These are phyloP conservation scores for Epichloe coenophiala DNA, from an alignment of 2,329 filamentous ascomycete species.

Conservation along the genomic window DNA sequence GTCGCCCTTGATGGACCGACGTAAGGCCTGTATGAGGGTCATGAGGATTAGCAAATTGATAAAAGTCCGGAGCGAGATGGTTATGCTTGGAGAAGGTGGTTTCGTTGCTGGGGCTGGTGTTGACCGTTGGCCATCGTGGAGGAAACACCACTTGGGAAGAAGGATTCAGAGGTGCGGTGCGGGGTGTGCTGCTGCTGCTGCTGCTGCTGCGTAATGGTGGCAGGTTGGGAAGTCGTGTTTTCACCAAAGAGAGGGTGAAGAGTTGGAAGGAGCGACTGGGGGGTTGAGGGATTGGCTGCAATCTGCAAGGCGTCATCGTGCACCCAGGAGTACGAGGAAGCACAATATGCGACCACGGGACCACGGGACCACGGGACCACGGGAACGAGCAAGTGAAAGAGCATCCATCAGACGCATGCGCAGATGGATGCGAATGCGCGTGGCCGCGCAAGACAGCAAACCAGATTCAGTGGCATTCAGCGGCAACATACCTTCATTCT, in stretches of 20 bases:
- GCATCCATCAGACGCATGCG: neutral
- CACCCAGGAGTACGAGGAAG: neutral
- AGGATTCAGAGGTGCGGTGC: neutral
- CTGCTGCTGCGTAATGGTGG: neutral
- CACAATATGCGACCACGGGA: constrained; percentile 1
- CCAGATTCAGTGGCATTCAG: neutral
- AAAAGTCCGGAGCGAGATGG: neutral
- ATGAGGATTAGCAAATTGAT: constrained; percentile 25
- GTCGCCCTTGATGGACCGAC: constrained; percentile 82
- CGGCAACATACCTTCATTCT: constrained; percentile 20
- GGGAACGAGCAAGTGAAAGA: neutral
- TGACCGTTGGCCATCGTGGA: neutral
- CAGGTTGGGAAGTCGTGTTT: neutral
- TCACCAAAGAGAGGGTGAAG: constrained; percentile 2
- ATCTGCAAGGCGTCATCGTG: neutral
- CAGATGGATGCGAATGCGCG: neutral
- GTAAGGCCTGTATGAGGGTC: constrained; percentile 51
- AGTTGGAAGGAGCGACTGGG: constrained; percentile 7
- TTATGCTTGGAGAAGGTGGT: neutral
- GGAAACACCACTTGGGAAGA: neutral
- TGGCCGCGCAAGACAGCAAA: neutral
- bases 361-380: neutral
- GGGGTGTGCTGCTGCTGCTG: neutral
- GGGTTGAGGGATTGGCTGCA: neutral
- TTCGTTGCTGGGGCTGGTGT: neutral